Conservation (phyloP, 768 basidiomycete species). For the Tephrocybe rancida region DNA sequence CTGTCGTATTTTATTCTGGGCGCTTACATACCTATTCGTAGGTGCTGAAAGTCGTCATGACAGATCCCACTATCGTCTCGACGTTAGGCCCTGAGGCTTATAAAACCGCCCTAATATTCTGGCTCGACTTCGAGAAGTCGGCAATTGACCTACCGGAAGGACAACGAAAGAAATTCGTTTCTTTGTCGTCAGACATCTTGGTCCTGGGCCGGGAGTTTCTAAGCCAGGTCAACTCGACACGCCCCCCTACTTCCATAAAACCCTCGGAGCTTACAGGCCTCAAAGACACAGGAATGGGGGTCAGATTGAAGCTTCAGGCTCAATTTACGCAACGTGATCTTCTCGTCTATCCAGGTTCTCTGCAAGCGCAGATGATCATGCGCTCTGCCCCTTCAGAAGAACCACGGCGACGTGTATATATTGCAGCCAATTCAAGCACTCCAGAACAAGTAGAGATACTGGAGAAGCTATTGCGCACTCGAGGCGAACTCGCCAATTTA, state of each 20-base stretch:
- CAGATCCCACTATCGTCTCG: constrained; percentile 65
- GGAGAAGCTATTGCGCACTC: constrained; percentile 72
- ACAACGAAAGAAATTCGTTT: constrained; percentile 82
- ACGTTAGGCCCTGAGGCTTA: constrained; percentile 75
- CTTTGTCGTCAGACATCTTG: constrained; percentile 87
- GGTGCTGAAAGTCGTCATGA: constrained; percentile 73
- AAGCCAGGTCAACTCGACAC: constrained; percentile 60
- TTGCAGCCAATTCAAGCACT: constrained; percentile 79
- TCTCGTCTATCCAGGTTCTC: constrained; percentile 80
- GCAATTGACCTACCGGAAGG: constrained; percentile 86
- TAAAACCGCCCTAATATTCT: constrained; percentile 90
- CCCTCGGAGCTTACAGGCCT: constrained; percentile 71
- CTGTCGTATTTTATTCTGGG: constrained; percentile 8
- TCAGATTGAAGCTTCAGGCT: constrained; percentile 72
- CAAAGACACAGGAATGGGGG: constrained; percentile 78
- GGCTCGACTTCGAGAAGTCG: constrained; percentile 97
- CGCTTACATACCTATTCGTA: constrained; percentile 32
- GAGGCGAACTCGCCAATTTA: constrained; percentile 81
- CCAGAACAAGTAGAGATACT: constrained; percentile 74
- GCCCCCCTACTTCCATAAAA: constrained; percentile 69
- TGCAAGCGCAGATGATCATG: constrained; percentile 94
- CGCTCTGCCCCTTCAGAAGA: constrained; percentile 85
- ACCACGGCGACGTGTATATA: constrained; percentile 79
- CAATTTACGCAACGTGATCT: constrained; percentile 76
- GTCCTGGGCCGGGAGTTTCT: constrained; percentile 87